Conservation (phyloP, 2,329 filamentous ascomycete species). For the Pseudocercospora crystallina region DNA sequence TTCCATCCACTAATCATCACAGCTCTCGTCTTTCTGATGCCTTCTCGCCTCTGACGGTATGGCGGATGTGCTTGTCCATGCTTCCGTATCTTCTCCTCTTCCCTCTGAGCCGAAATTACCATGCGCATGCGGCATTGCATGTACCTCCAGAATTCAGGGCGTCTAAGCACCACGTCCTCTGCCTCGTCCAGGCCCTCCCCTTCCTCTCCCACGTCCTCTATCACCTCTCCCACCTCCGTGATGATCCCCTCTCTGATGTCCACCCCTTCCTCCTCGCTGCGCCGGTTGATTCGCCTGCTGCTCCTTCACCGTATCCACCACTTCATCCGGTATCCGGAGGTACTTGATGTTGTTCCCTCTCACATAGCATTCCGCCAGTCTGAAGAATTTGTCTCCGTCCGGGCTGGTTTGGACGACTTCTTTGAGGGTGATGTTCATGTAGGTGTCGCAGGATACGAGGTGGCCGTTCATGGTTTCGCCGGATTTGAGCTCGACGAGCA, state of each 20-base stretch:
- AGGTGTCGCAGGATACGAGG: constrained; percentile 94
- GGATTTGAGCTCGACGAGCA: constrained; percentile 96
- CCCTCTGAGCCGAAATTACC: no score
- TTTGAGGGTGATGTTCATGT: constrained; percentile 98
- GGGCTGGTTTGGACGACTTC: constrained; percentile 96
- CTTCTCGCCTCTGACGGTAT: no score
- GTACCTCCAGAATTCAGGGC: no score
- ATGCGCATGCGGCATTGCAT: no score
- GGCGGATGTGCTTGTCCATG: no score
- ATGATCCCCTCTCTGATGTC: constrained; percentile 16
- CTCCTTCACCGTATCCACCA: constrained; percentile 91
- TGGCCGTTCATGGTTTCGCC: constrained; percentile 97
- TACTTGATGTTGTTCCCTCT: constrained; percentile 99
- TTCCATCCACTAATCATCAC: no score
- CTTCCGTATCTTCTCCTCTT: no score
- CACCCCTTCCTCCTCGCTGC: constrained; percentile 47
- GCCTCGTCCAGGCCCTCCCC: constrained; percentile 30
- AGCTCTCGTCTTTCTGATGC: no score
- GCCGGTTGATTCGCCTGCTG: constrained; percentile 67
- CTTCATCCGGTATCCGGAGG: constrained; percentile 91
- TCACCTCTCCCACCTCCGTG: constrained; percentile 22
- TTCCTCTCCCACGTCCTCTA: constrained; percentile 27
- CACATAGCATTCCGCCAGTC: constrained; percentile 91
- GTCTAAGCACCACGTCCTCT: constrained; percentile 24
- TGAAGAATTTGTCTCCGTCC: constrained; percentile 90